Conservation (phyloP, 257 asterid species). For the Salvia hispanica region DNA sequence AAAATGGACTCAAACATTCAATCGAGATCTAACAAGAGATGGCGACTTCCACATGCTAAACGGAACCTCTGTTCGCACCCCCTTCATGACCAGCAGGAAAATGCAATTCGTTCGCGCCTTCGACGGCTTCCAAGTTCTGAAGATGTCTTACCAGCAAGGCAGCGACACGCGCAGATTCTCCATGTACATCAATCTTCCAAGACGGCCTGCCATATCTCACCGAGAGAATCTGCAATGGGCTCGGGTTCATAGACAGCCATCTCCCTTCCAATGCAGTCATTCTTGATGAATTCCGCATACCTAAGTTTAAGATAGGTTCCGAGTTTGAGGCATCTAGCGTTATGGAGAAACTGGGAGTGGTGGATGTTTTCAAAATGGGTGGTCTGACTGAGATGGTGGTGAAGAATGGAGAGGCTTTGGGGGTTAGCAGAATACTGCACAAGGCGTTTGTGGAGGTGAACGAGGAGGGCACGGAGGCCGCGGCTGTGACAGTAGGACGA, state of each 20-base stretch:
- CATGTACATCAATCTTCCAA: constrained; percentile 45
- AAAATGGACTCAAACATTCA: too few relatives aligned
- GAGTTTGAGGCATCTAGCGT: constrained; percentile 40
- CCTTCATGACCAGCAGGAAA: constrained; percentile 44
- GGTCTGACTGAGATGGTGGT: constrained; percentile 50
- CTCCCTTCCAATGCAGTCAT: constrained; percentile 32
- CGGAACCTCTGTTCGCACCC: constrained; percentile 36
- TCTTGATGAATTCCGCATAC: constrained; percentile 37
- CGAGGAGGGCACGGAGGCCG: constrained; percentile 64
- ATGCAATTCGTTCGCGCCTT: constrained; percentile 35
- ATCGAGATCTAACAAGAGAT: too few relatives aligned
- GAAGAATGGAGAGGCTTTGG: constrained; percentile 15
- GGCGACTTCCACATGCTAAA: too few relatives aligned
- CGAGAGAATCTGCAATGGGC: constrained; percentile 33
- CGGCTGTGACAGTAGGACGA: constrained; percentile 32
- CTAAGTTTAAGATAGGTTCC: constrained; percentile 45
- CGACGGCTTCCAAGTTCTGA: constrained; percentile 42
- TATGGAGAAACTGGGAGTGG: constrained; percentile 37
- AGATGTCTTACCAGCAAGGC: constrained; percentile 42
- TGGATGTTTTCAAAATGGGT: constrained; percentile 29
- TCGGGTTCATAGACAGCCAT: constrained; percentile 42
- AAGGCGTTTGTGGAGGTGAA: constrained; percentile 55
- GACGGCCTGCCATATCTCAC: constrained; percentile 40
- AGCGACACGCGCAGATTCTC: constrained; percentile 43
- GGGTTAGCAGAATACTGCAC: constrained; percentile 40